Evolutionary conservation across 192 early-diverging fungal species (phyloP), one percentile per base, ranked within the genome.

Genomic region (Gryganskiella cystojenkinii): DNA sequence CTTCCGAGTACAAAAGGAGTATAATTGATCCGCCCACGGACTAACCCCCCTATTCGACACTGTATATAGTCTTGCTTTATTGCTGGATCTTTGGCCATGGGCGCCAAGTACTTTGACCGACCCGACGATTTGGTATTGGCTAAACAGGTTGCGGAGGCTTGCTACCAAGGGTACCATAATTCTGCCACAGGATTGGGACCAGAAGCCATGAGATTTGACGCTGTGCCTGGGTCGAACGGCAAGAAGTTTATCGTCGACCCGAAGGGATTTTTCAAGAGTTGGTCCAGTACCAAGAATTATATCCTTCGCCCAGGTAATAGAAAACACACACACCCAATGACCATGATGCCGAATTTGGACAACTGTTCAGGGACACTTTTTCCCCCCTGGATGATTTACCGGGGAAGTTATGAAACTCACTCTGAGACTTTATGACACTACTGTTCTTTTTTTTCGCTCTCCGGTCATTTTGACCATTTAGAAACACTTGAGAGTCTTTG

Each of bases 401-500:
- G n/a, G n/a, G n/a, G n/a, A n/a, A n/a, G n/a, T n/a, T n/a, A n/a
- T n/a, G n/a, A n/a, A n/a, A n/a, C n/a, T n/a, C n/a, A n/a, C n/a
- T n/a, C n/a, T n/a, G n/a, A n/a, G n/a, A n/a, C n/a, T n/a, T n/a
- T n/a, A n/a, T n/a, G n/a, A n/a, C n/a, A n/a, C n/a, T n/a, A n/a
- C n/a, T n/a, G n/a, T n/a, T n/a, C n/a, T n/a, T n/a, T n/a, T n/a
- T n/a, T n/a, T n/a, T n/a, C n/a, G n/a, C n/a, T n/a, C n/a, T n/a
- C n/a, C n/a, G n/a, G n/a, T n/a, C n/a, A n/a, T n/a, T n/a, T 30
- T 17, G 31, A 37, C 24, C 54, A 22, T 46, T 62, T 64, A 82
- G 92, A 94, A 85, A 88, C 90, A 0, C 57, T 94, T 22, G 92
- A 94, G 65, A 89, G 87, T 42, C 63, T 92, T n/a, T 94, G 90